Percentiles rank a stretch among this genome's conserved stretches.
Evolutionary conservation across 352 stramenopile species (phyloP).

Genomic region (Phytophthora pluvialis): DNA sequence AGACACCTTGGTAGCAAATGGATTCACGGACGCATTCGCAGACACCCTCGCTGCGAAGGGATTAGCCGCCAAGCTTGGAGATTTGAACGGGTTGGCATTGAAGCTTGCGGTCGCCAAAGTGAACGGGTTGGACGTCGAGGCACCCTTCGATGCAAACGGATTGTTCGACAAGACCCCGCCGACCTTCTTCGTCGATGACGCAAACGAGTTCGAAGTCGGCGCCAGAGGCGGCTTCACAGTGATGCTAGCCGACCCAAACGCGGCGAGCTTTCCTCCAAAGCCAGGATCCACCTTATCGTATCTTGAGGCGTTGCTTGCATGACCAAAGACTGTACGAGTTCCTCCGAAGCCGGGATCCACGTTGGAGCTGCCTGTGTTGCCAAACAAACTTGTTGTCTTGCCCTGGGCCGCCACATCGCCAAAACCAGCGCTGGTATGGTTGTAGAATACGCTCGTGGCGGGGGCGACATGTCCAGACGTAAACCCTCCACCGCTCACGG

Average conservation of each 20-base stretch:
- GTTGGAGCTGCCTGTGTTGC: neutral
- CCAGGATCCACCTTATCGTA: neutral
- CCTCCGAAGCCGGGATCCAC: constrained; percentile 2
- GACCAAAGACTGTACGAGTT: neutral
- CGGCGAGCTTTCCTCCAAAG: constrained; percentile 5
- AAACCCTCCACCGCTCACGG: constrained; percentile 4
- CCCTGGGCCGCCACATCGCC: neutral
- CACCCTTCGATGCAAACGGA: constrained; percentile 8
- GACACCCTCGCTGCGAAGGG: constrained; percentile 8
- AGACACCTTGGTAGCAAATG: constrained; percentile 3
- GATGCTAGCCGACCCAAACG: constrained; percentile 9
- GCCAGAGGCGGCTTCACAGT: constrained; percentile 11
- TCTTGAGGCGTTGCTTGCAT: neutral
- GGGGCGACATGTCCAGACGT: constrained; percentile 5
- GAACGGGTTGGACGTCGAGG: constrained; percentile 3
- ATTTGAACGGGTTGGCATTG: constrained; percentile 7
- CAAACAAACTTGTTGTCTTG: constrained; percentile 8
- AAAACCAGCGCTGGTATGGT: neutral
- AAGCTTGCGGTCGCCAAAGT: neutral
- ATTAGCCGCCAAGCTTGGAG: neutral
- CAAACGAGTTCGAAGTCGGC: constrained; percentile 19
- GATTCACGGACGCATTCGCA: constrained; percentile 7
- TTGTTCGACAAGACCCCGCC: constrained; percentile 1
- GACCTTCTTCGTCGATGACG: constrained; percentile 3
- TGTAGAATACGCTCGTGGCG: neutral